These are phyloP conservation scores for Aspergillus pseudotamarii DNA, from an alignment of 2,329 filamentous ascomycete genomes.

Conservation along the genomic window DNA sequence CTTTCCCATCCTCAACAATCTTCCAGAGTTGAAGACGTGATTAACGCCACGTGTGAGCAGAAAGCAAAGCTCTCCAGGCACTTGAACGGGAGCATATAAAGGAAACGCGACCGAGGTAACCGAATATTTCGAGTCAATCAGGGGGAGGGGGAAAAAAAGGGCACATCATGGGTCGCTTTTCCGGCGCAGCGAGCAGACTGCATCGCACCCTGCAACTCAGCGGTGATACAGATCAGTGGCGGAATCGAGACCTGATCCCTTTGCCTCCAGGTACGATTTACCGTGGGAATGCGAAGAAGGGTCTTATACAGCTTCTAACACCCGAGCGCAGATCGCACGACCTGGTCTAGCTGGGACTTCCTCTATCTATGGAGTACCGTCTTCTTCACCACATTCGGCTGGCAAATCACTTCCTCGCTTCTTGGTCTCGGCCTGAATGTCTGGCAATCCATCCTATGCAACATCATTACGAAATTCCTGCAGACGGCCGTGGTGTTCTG, in stretches of 20 bases:
- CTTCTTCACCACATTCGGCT: conserved; percentile 1
- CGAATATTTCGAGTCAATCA: too few relatives aligned
- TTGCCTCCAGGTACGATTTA: conserved; percentile 8
- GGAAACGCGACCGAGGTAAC: too few relatives aligned
- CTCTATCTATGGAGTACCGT: conserved; percentile 6
- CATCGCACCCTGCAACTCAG: not conserved
- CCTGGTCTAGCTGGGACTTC: not conserved
- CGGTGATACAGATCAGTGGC: conserved; percentile 1
- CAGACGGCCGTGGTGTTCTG: conserved; percentile 1
- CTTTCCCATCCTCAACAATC: too few relatives aligned
- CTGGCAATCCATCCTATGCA: conserved; percentile 12
- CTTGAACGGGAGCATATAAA: too few relatives aligned
- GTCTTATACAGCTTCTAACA: not conserved
- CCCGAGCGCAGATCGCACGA: not conserved
- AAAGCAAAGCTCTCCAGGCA: too few relatives aligned
- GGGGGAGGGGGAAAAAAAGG: too few relatives aligned
- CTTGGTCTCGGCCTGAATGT: conserved; percentile 9
- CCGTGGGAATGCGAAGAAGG: not conserved
- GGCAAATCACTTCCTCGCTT: conserved; percentile 4
- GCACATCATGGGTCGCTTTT: not conserved
- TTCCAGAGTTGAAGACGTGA: too few relatives aligned
- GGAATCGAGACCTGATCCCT: conserved; percentile 10
- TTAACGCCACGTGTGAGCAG: too few relatives aligned
- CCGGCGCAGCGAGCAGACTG: not conserved
- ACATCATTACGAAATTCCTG: conserved; percentile 4